Percentiles rank a stretch among this genome's conserved stretches.
Conservation (phyloP, 1,139 yeast genomes). For the Nadsonia starkeyi-henricii region DNA sequence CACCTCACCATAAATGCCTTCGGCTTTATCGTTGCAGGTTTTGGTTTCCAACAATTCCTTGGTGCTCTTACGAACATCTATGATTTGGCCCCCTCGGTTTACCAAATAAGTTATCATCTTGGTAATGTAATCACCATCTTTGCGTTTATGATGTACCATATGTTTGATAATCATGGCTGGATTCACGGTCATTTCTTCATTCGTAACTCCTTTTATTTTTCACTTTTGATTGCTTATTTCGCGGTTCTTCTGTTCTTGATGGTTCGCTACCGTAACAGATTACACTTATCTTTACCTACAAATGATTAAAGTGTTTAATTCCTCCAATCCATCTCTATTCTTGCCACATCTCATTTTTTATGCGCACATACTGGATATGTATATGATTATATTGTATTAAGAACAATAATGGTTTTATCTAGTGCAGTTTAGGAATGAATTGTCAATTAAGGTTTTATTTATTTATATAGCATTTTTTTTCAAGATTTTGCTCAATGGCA, state of each 20-base stretch:
- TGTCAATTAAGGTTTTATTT: no score
- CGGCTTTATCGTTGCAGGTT: not conserved
- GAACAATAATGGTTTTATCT: no score
- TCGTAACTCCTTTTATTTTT: not conserved
- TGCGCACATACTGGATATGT: no score
- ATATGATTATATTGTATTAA: no score
- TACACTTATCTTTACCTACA: not conserved
- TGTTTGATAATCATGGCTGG: not conserved
- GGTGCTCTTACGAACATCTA: not conserved
- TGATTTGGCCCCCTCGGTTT: not conserved
- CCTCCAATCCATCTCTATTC: no score
- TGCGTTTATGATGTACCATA: not conserved
- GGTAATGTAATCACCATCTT: not conserved
- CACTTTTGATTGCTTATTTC: not conserved
- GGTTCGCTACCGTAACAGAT: not conserved
- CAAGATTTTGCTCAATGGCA: constrained; percentile 1
- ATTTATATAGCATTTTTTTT: not conserved
- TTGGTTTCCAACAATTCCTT: not conserved
- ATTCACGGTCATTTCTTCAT: not conserved
- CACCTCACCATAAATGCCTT: not conserved
- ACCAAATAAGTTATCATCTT: not conserved
- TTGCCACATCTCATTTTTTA: no score
- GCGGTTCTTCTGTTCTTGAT: not conserved
- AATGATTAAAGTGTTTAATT: no score
- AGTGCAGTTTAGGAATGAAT: no score